Conservation (phyloP, 139 green algal species). For the Ulvella scutata region DNA sequence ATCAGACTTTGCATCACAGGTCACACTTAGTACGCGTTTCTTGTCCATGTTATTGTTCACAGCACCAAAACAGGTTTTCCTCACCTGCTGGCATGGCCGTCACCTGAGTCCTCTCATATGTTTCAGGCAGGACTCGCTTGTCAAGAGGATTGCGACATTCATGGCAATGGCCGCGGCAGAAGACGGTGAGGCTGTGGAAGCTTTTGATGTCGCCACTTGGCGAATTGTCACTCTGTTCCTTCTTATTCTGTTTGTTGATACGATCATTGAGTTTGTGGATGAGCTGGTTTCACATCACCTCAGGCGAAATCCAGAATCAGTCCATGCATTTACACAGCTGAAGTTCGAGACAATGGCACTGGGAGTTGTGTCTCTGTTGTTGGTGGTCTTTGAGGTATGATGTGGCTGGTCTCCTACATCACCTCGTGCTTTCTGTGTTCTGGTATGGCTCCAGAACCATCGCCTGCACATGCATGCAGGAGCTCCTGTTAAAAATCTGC, state of each 20-base stretch:
- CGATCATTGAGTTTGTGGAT: not conserved
- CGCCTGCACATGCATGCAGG: not conserved
- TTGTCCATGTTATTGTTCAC: too few species aligned
- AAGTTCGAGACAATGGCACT: slow-evolving; percentile 4
- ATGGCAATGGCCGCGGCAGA: not conserved
- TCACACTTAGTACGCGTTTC: too few species aligned
- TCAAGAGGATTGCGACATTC: too few species aligned
- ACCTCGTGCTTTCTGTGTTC: not conserved
- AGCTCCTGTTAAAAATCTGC: not conserved
- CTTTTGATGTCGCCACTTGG: not conserved
- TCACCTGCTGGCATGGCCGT: too few species aligned
- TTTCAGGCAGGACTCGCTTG: too few species aligned
- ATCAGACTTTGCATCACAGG: too few species aligned
- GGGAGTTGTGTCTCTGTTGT: not conserved
- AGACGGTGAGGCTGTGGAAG: not conserved
- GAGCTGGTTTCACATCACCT: not conserved
- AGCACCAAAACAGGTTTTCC: too few species aligned
- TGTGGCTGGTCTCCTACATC: not conserved
- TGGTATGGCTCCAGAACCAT: not conserved
- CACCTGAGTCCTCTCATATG: too few species aligned
- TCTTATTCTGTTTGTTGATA: not conserved
- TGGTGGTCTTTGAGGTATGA: not conserved
- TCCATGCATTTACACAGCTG: not conserved
- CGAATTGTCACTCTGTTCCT: not conserved
- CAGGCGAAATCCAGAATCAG: not conserved